Evolutionary conservation across 2,329 filamentous ascomycete genomes (phyloP).

Genomic region (Neocatenulostroma microsporum): DNA sequence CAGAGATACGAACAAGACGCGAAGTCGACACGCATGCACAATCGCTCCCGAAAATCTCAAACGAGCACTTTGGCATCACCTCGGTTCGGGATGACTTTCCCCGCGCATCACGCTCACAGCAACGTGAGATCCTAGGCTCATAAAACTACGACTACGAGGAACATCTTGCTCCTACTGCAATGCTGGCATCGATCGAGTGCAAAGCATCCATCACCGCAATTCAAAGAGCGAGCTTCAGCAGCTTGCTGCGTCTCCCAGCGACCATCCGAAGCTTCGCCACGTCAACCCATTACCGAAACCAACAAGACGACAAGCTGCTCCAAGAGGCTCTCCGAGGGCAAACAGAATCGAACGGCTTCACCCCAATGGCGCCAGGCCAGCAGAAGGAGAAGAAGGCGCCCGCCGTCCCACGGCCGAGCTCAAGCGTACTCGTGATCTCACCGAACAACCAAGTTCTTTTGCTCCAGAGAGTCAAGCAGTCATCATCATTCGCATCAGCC

Average conservation of each 20-base stretch:
- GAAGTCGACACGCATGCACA: too few relatives aligned
- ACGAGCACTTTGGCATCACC: background rate
- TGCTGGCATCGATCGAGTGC: background rate
- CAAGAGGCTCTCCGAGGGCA: constrained; percentile 10
- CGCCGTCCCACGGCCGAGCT: constrained; percentile 53
- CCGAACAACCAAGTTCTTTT: constrained; percentile 80
- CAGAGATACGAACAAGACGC: too few relatives aligned
- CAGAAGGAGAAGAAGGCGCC: constrained; percentile 31
- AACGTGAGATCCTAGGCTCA: background rate
- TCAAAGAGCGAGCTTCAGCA: too few relatives aligned
- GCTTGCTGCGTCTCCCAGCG: constrained; percentile 3
- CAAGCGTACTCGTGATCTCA: constrained; percentile 75
- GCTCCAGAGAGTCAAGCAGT: constrained; percentile 75
- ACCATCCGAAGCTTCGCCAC: constrained; percentile 7
- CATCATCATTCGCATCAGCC: constrained; percentile 76
- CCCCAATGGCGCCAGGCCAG: constrained; percentile 11
- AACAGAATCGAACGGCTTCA: constrained; percentile 14
- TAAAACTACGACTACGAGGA: too few relatives aligned
- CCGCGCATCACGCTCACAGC: background rate
- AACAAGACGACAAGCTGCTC: constrained; percentile 9
- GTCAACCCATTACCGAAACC: background rate
- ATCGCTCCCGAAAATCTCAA: too few relatives aligned
- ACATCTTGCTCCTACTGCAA: background rate
- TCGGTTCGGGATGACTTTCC: background rate
- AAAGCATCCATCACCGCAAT: background rate